A percentile compares a stretch with the other conserved stretches of the same genome.
These are phyloP conservation scores for Arachis monticola DNA, from an alignment of 331 rosid genomes.

Conservation along the genomic window DNA sequence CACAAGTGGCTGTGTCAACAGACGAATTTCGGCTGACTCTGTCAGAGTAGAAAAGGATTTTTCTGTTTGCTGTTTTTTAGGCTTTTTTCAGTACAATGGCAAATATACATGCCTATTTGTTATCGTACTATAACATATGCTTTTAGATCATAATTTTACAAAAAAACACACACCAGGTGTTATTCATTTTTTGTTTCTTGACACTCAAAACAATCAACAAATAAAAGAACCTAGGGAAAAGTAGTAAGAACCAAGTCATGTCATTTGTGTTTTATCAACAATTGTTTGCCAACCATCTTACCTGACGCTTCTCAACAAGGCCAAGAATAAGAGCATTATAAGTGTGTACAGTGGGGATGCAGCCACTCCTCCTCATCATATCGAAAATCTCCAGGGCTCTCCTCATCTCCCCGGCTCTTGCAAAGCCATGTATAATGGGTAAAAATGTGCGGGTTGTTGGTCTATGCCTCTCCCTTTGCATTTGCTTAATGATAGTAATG, in stretches of 20 bases:
- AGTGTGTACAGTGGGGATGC: conserved; percentile 95
- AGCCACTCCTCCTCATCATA: conserved; percentile 94
- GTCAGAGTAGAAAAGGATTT: neutral
- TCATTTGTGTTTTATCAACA: conserved; percentile 1
- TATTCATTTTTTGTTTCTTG: neutral
- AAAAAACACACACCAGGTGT: neutral
- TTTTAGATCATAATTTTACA: neutral
- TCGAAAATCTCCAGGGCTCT: conserved; percentile 85
- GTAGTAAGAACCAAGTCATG: neutral
- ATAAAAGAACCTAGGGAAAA: neutral
- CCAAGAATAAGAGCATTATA: conserved; percentile 94
- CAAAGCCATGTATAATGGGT: conserved; percentile 94
- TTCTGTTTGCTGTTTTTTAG: neutral
- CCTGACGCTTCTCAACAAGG: conserved; percentile 94
- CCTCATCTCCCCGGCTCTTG: conserved; percentile 81
- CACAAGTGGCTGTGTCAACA: neutral
- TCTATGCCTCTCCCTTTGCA: conserved; percentile 80
- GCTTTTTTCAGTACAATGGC: neutral
- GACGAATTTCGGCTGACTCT: neutral
- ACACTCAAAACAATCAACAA: conserved; percentile 19
- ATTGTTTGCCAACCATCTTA: conserved; percentile 43
- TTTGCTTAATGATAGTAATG: conserved; percentile 72
- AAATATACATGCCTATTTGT: neutral
- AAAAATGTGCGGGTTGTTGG: conserved; percentile 89
- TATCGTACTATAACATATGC: neutral